These are phyloP conservation scores for Sporothrix phasma DNA, from an alignment of 2,329 filamentous ascomycete genomes.

Conservation along the genomic window DNA sequence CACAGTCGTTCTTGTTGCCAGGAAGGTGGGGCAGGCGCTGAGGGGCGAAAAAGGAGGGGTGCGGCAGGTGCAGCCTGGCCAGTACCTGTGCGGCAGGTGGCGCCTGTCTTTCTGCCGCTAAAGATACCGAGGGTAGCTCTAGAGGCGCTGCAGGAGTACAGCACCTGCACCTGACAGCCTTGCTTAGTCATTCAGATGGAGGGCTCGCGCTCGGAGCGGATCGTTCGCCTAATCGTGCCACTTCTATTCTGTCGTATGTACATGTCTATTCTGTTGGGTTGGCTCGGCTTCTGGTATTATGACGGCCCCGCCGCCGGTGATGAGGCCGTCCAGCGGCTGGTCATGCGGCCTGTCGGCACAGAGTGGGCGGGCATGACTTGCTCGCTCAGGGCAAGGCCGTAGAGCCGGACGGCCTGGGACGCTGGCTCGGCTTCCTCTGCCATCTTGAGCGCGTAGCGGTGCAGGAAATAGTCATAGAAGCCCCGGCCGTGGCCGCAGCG, in stretches of 20 bases:
- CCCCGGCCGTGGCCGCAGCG: conserved; percentile 90
- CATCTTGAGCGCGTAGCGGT: conserved; percentile 51
- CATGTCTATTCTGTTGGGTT: neutral
- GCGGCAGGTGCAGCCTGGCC: conserved; percentile 5
- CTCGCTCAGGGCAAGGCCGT: conserved; percentile 76
- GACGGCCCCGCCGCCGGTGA: conserved; percentile 54
- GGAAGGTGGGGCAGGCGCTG: conserved; percentile 18
- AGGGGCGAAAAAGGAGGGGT: conserved; percentile 5
- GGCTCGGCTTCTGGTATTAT: neutral
- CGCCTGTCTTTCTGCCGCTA: neutral
- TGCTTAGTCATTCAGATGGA: conserved; percentile 10
- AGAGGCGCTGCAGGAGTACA: neutral
- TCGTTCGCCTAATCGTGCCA: conserved; percentile 12
- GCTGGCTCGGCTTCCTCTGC: neutral
- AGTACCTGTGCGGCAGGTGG: neutral
- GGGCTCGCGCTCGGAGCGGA: neutral
- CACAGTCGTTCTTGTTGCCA: conserved; percentile 14
- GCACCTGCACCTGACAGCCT: conserved; percentile 8
- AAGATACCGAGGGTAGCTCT: neutral
- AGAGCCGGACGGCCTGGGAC: conserved; percentile 39
- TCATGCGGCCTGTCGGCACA: conserved; percentile 71
- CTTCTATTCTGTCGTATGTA: conserved; percentile 32
- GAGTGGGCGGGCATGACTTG: conserved; percentile 59
- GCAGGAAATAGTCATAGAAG: conserved; percentile 91
- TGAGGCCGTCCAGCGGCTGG: conserved; percentile 66